Base-by-base conservation (phyloP, 2,329 filamentous ascomycete genomes). In the Cercospora zeae-maydis region DNA sequence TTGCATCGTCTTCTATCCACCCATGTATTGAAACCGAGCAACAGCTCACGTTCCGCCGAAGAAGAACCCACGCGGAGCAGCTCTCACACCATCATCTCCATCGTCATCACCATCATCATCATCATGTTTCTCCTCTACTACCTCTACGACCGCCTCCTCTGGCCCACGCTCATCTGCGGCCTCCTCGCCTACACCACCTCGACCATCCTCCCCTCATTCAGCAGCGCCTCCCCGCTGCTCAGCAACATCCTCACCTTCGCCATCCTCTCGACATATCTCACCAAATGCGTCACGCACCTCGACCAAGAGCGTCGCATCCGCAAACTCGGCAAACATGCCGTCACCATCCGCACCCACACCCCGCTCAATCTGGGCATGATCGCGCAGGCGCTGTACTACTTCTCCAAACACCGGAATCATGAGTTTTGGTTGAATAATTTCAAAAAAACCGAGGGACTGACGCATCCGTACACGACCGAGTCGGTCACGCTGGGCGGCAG, bases 281-380 rank as follows among this genome's bases (percentile, higher is more conserved):
- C 63, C 1, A 66, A 65, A 60, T 57, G 70, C 54, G n/a, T 67
- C 49, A 19, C 37, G 16, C 70, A 67, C 19, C 31, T 78, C 59
- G 67, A 70, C 34, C 61, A 68, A 53, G 75, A 79, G 65, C 68
- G 70, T 27, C 76, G 71, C 58, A 78, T 83, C 61, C 67, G 70
- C 31, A 69, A 68, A 13, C 74, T 82, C 3, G 81, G 81, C 42
- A 72, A 72, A 16, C 77, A 76, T 63, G 88, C 79, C 2, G 76
- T 78, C 1, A 62, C 71, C 8, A 69, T 76, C 37, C 72, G 67
- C 2, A 75, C 74, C 3, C 78, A 75, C 61, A 67, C 76, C 6
- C 80, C 80, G 1, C 74, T 72, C 42, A 89, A 88, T 52, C 67
- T 93, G 45, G 88, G 90, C 67, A 79, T 91, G 63, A 77, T 92